Evolutionary conservation across 2,329 filamentous ascomycete genomes (phyloP).

Genomic region (Sclerotinia sclerotiorum): DNA sequence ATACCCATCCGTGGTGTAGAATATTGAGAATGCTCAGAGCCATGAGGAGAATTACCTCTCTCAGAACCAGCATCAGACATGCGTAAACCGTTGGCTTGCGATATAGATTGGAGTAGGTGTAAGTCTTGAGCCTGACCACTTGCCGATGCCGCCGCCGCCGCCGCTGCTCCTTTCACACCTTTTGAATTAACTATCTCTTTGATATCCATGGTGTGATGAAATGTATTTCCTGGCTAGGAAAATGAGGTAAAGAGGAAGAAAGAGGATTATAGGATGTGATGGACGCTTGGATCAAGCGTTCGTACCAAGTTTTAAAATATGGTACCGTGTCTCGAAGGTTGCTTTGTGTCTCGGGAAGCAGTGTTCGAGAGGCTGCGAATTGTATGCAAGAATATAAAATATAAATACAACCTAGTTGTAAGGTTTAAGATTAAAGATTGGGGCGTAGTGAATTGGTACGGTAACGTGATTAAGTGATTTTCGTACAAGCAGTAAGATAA

Average conservation of each 20-base stretch:
- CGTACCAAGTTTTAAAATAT: slow-evolving; percentile 34
- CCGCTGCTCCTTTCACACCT: slow-evolving; percentile 37
- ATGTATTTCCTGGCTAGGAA: slow-evolving; percentile 7
- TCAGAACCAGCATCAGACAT: slow-evolving; percentile 41
- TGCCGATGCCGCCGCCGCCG: slow-evolving; percentile 36
- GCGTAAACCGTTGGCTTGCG: slow-evolving; percentile 38
- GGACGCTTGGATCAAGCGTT: slow-evolving; percentile 40
- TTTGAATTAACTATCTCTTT: slow-evolving; percentile 43
- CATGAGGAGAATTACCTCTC: slow-evolving; percentile 40
- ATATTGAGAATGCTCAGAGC: slow-evolving; percentile 41
- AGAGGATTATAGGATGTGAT: slow-evolving; percentile 32
- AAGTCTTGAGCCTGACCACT: slow-evolving; percentile 38
- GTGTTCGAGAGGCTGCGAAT: slow-evolving; percentile 29
- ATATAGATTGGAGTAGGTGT: slow-evolving; percentile 41
- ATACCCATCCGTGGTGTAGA: slow-evolving; percentile 38
- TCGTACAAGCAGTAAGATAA: not conserved
- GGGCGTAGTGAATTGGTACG: slow-evolving; percentile 4
- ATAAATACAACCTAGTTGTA: not conserved
- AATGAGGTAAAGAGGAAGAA: slow-evolving; percentile 19
- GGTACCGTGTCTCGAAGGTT: slow-evolving; percentile 30
- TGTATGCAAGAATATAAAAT: slow-evolving; percentile 24
- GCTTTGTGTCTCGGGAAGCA: slow-evolving; percentile 37
- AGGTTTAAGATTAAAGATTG: not conserved
- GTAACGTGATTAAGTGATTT: slow-evolving; percentile 14
- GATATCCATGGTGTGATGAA: slow-evolving; percentile 39